Conservation (phyloP, 1,284 basidiomycete species). For the Ustilago vetiveriae region DNA sequence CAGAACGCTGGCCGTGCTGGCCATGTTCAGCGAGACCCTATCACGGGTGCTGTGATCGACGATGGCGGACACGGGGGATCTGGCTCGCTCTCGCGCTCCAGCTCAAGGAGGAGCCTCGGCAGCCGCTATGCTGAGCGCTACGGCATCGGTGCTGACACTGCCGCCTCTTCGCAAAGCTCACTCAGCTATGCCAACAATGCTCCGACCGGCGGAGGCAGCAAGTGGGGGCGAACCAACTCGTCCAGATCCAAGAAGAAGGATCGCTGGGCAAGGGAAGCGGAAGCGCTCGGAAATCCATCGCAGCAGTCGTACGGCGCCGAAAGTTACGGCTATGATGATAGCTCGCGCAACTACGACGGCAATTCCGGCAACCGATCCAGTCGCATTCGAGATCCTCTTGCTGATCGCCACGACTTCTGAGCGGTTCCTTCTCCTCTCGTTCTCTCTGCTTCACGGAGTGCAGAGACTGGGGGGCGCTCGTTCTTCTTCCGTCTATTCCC, state of each 20-base stretch:
- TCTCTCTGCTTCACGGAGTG: too few relatives aligned
- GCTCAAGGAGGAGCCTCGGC: conserved; percentile 43
- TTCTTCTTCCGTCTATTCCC: not conserved
- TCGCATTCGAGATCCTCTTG: conserved; percentile 43
- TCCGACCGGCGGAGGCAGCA: conserved; percentile 15
- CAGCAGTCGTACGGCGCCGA: conserved; percentile 33
- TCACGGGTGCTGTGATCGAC: conserved; percentile 48
- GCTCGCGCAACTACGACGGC: conserved; percentile 7
- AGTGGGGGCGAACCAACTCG: conserved; percentile 36
- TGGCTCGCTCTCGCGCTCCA: conserved; percentile 34
- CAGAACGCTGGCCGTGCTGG: conserved; percentile 31
- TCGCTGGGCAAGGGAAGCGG: conserved; percentile 49
- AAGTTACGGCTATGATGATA: conserved; percentile 35
- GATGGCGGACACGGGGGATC: conserved; percentile 16
- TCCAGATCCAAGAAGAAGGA: conserved; percentile 47
- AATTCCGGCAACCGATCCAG: conserved; percentile 18
- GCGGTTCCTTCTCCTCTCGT: not conserved
- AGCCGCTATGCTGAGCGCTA: conserved; percentile 52
- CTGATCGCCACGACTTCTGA: conserved; percentile 49
- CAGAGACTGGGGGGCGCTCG: not conserved
- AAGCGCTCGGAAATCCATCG: conserved; percentile 32
- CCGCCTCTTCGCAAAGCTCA: conserved; percentile 42
- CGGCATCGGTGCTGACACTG: conserved; percentile 29
- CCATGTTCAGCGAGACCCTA: conserved; percentile 30
- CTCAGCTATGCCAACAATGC: conserved; percentile 37